Evolutionary conservation across 352 stramenopile genomes (phyloP).

Genomic region (Phytophthora litchii): DNA sequence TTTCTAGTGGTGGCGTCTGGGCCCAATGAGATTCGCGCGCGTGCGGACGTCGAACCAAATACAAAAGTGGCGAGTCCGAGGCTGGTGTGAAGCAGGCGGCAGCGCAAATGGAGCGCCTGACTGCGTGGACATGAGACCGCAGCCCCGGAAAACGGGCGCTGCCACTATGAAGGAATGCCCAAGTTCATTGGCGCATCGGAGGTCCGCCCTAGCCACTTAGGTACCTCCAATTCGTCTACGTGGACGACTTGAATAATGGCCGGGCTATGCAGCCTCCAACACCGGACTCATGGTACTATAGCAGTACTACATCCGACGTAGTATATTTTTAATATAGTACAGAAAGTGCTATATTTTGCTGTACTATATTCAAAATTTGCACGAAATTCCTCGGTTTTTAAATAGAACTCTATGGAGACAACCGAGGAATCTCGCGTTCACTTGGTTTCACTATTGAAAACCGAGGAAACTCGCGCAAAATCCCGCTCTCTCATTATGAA

Average conservation of each 20-base stretch:
- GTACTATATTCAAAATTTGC: no score
- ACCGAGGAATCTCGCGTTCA: no score
- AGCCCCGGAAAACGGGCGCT: slow-evolving; percentile 21
- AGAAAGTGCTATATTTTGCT: no score
- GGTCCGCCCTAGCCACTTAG: slow-evolving; percentile 21
- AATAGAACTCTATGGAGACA: no score
- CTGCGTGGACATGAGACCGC: slow-evolving; percentile 5
- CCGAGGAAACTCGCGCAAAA: no score
- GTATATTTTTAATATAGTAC: no score
- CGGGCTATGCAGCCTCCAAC: no score
- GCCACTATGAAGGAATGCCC: background rate
- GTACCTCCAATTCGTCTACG: slow-evolving; percentile 23
- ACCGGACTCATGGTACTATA: no score
- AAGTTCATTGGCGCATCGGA: slow-evolving; percentile 19
- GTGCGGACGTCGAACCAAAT: slow-evolving; percentile 27
- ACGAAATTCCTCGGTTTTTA: no score
- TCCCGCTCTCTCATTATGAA: no score
- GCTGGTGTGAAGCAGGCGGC: background rate
- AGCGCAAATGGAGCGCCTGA: slow-evolving; percentile 12
- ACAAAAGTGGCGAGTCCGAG: slow-evolving; percentile 9
- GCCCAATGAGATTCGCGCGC: slow-evolving; percentile 29
- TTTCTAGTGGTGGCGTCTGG: slow-evolving; percentile 13
- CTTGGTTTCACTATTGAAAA: no score
- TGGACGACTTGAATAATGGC: slow-evolving; percentile 8
- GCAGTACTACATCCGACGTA: no score